phyloP scores from a whole-genome alignment of 495 filamentous ascomycete genomes.

The Neurospora cerealis region DNA sequence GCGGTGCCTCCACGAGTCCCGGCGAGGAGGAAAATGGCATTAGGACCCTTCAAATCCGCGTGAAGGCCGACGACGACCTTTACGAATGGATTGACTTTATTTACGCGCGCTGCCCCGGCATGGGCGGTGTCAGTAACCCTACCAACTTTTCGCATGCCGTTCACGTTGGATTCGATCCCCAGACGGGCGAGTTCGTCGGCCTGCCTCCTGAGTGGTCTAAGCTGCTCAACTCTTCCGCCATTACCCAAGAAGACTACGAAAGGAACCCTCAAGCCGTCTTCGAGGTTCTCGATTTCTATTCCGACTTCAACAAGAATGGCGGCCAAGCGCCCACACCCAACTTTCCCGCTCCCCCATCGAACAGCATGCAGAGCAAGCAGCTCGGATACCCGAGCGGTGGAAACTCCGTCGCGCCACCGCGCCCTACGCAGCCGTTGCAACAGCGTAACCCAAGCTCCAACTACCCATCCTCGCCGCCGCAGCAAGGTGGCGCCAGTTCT shows the following conservation, averaged over 20 bases:
- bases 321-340: constrained; percentile 64
- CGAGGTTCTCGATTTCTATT: constrained; percentile 95
- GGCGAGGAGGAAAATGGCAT: constrained; percentile 64
- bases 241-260: constrained; percentile 95
- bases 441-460: constrained; percentile 41
- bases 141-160: constrained; percentile 95
- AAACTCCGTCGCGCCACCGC: constrained; percentile 66
- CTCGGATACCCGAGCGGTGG: constrained; percentile 50
- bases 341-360: constrained; percentile 51
- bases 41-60: constrained; percentile 74
- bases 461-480: constrained; percentile 13
- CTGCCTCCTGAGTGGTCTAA: constrained; percentile 94
- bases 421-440: constrained; percentile 45
- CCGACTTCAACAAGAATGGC: constrained; percentile 84
- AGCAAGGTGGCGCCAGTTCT: constrained; percentile 18
- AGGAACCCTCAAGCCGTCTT: constrained; percentile 97
- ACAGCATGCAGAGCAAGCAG: constrained; percentile 53
- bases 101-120: constrained; percentile 88
- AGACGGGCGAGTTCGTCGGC: constrained; percentile 85
- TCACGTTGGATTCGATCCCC: constrained; percentile 93
- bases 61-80: constrained; percentile 89
- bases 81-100: constrained; percentile 99
- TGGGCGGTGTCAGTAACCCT: constrained; percentile 96
- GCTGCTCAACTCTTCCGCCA: constrained; percentile 85
- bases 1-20: constrained; percentile 49